Percentiles rank a stretch among this genome's conserved stretches.
Evolutionary conservation across 2,329 filamentous ascomycete species (phyloP).

Genomic region (Diaporthe helianthi): DNA sequence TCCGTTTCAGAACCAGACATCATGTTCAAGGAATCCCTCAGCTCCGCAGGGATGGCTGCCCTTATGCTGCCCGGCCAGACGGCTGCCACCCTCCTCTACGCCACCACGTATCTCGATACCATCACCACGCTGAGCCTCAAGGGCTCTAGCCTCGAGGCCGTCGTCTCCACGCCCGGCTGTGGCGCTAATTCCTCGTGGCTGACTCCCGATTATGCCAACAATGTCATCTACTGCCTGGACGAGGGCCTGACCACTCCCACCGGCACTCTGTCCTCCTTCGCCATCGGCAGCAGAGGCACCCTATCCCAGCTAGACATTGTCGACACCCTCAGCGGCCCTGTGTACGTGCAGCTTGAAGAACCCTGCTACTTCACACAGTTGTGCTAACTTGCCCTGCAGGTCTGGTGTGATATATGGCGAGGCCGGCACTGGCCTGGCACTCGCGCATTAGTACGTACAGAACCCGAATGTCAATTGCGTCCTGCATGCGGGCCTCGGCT

Average conservation of each 20-base stretch:
- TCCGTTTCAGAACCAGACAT: neutral
- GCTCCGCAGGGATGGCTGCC: slow-evolving; percentile 34
- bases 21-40: slow-evolving; percentile 35
- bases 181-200: slow-evolving; percentile 66
- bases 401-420: slow-evolving; percentile 52
- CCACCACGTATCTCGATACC: slow-evolving; percentile 56
- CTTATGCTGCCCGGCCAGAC: slow-evolving; percentile 42
- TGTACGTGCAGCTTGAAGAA: slow-evolving; percentile 36
- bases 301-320: slow-evolving; percentile 48
- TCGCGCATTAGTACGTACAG: slow-evolving; percentile 55
- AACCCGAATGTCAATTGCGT: neutral
- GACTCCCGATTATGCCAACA: slow-evolving; percentile 57
- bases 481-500: slow-evolving; percentile 12
- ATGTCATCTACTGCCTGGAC: slow-evolving; percentile 65
- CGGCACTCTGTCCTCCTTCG: slow-evolving; percentile 55
- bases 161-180: slow-evolving; percentile 55
- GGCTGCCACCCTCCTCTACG: slow-evolving; percentile 52
- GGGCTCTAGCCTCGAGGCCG: slow-evolving; percentile 47
- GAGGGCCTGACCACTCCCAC: slow-evolving; percentile 59
- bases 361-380: neutral
- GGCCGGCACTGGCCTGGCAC: slow-evolving; percentile 47
- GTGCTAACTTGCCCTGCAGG: neutral
- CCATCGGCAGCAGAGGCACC: slow-evolving; percentile 46
- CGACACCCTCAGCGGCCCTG: slow-evolving; percentile 50
- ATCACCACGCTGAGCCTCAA: slow-evolving; percentile 56